phyloP scores from a whole-genome alignment of 345 rosid species.

The Rubroshorea leprosula region DNA sequence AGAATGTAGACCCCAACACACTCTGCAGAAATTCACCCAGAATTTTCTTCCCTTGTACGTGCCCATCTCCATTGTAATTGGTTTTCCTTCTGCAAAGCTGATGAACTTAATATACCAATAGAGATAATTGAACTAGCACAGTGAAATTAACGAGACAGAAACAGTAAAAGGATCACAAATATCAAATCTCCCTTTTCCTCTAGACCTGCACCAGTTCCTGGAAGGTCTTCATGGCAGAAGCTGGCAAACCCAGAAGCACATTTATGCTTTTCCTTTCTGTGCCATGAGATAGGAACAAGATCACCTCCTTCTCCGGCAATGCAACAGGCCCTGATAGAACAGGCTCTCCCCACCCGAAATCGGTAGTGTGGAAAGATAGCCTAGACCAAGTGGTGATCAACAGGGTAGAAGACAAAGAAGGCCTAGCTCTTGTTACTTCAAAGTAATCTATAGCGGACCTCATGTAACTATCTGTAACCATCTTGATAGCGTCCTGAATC shows the following conservation, averaged over 20 bases:
- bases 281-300: conserved; percentile 78
- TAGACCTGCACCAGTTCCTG: conserved; percentile 30
- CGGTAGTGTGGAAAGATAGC: conserved; percentile 66
- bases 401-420: conserved; percentile 77
- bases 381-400: conserved; percentile 88
- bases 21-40: background rate
- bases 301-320: conserved; percentile 87
- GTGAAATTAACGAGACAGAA: too few relatives aligned
- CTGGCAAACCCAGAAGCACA: conserved; percentile 83
- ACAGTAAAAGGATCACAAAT: background rate
- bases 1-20: background rate
- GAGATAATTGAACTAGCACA: too few relatives aligned
- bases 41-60: background rate
- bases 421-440: conserved; percentile 75
- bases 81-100: background rate
- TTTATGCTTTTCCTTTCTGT: conserved; percentile 73
- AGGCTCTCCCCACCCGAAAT: conserved; percentile 96
- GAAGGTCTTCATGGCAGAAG: conserved; percentile 67
- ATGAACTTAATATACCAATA: conserved; percentile 1
- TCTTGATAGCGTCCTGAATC: conserved; percentile 63
- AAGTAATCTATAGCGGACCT: conserved; percentile 94
- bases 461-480: conserved; percentile 79
- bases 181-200: background rate
- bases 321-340: conserved; percentile 76
- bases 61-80: too few relatives aligned